These are phyloP conservation scores for Saccharomycopsis capsularis DNA, from an alignment of 805 yeast genomes.

Conservation along the genomic window DNA sequence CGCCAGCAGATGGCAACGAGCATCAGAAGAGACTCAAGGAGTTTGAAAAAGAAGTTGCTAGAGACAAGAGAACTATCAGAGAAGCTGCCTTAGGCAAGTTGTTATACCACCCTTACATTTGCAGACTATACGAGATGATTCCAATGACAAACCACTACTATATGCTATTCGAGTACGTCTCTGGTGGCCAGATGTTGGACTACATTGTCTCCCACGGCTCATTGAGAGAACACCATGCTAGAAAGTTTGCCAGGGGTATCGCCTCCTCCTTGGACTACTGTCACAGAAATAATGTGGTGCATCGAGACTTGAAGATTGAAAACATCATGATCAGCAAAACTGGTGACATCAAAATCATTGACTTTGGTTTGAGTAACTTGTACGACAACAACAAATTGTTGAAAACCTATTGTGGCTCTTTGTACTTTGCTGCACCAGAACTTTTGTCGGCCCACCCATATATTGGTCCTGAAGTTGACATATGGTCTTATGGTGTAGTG, in stretches of 20 bases:
- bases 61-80: conserved; percentile 87
- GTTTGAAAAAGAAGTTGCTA: conserved; percentile 73
- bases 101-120: conserved; percentile 85
- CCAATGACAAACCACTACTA: conserved; percentile 96
- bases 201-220: conserved; percentile 96
- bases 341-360: conserved; percentile 93
- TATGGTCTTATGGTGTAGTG: conserved; percentile 98
- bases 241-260: conserved; percentile 91
- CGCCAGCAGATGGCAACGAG: conserved; percentile 53
- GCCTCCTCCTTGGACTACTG: conserved; percentile 91
- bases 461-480: conserved; percentile 94
- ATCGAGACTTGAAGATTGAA: conserved; percentile 93
- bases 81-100: conserved; percentile 93
- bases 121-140: conserved; percentile 86
- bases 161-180: conserved; percentile 92
- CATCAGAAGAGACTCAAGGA: conserved; percentile 58
- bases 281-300: conserved; percentile 91
- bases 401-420: conserved; percentile 93
- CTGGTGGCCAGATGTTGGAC: conserved; percentile 97
- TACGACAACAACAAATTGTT: conserved; percentile 64
- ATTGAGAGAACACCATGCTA: conserved; percentile 85
- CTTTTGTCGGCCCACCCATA: conserved; percentile 87
- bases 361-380: conserved; percentile 89
- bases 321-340: conserved; percentile 89
- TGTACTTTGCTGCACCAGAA: conserved; percentile 98